Evolutionary conservation across 148 eudicot genomes (phyloP).

Genomic region (Vaccinium darrowii): DNA sequence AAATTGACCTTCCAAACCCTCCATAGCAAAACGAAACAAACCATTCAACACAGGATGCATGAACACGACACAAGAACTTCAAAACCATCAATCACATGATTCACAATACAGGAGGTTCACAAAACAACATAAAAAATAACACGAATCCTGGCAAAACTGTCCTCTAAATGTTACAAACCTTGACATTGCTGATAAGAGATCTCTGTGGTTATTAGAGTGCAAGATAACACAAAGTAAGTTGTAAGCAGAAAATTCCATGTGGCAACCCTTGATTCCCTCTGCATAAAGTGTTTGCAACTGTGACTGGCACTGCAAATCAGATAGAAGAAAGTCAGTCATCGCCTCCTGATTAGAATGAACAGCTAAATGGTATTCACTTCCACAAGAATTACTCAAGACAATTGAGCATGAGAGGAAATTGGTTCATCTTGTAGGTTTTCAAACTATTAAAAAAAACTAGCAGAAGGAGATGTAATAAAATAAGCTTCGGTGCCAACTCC

Average conservation of each 20-base stretch:
- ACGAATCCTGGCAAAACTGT: neutral
- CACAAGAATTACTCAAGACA: neutral
- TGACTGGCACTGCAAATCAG: conserved; percentile 78
- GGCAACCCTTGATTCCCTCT: conserved; percentile 87
- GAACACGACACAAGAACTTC: neutral
- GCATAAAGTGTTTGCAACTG: conserved; percentile 79
- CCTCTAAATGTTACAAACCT: conserved; percentile 48
- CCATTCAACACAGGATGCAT: conserved; percentile 4
- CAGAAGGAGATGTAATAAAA: neutral
- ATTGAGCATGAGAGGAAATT: neutral
- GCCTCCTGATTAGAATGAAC: neutral
- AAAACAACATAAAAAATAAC: neutral
- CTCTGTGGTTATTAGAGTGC: conserved; percentile 81
- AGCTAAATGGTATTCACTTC: neutral
- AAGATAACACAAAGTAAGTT: conserved; percentile 76
- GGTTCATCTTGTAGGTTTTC: neutral
- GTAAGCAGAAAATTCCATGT: conserved; percentile 91
- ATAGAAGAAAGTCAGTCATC: conserved; percentile 15
- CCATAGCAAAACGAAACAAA: neutral
- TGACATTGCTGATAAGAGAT: conserved; percentile 83
- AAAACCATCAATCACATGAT: conserved; percentile 12
- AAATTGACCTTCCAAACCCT: neutral
- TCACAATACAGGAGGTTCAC: neutral
- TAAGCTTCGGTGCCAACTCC: conserved; percentile 2
- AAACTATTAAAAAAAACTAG: neutral